Percentiles rank a stretch among this genome's conserved stretches.
Conservation (phyloP, 1,139 yeast species). For the Barnettozyma hawaiiensis region DNA sequence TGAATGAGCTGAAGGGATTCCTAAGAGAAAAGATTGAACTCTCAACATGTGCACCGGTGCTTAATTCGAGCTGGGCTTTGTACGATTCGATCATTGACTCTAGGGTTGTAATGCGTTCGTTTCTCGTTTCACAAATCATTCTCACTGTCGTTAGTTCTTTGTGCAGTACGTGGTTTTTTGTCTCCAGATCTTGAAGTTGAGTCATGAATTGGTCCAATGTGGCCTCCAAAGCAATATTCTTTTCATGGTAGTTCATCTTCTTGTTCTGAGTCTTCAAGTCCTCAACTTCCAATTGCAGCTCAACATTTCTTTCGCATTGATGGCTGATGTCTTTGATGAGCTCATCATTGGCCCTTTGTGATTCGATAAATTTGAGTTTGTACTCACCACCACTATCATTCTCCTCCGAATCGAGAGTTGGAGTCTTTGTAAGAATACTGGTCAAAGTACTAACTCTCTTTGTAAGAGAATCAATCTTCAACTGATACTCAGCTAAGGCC, state of each 20-base stretch:
- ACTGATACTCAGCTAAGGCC: not conserved
- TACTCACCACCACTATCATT: not conserved
- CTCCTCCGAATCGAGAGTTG: constrained; percentile 7
- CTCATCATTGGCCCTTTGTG: constrained; percentile 29
- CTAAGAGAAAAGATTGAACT: constrained; percentile 41
- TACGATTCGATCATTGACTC: constrained; percentile 49
- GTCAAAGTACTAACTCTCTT: constrained; percentile 16
- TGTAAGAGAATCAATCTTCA: constrained; percentile 11
- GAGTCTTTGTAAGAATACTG: constrained; percentile 11
- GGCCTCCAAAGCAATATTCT: constrained; percentile 37
- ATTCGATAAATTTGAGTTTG: constrained; percentile 18
- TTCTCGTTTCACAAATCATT: constrained; percentile 54
- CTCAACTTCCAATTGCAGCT: constrained; percentile 38
- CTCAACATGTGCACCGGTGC: constrained; percentile 52
- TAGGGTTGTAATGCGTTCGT: constrained; percentile 51
- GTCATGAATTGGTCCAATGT: constrained; percentile 41
- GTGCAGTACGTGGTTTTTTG: constrained; percentile 38
- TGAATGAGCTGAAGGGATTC: constrained; percentile 34
- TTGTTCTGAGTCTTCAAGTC: constrained; percentile 27
- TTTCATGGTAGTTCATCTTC: constrained; percentile 14
- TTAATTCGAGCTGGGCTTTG: constrained; percentile 38
- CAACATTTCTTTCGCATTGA: constrained; percentile 37
- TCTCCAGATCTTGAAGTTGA: constrained; percentile 37
- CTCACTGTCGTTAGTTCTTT: constrained; percentile 49
- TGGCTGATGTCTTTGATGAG: constrained; percentile 38